Percentiles rank a stretch among this genome's conserved stretches.
These are phyloP conservation scores for Xenoacremonium recifei DNA, from an alignment of 2,329 filamentous ascomycete genomes.

Conservation along the genomic window DNA sequence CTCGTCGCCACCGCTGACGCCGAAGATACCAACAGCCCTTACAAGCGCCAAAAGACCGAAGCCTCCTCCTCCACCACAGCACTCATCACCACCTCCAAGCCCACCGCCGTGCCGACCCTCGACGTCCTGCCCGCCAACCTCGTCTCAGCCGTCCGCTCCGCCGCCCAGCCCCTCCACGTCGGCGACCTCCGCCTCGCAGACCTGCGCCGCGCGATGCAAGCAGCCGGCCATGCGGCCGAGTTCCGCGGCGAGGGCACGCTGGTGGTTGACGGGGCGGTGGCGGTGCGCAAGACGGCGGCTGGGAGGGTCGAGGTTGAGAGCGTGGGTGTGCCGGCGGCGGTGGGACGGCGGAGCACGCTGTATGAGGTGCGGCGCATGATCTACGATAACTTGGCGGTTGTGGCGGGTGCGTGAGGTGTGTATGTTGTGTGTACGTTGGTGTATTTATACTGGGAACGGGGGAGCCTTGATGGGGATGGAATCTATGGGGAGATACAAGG, in stretches of 20 bases:
- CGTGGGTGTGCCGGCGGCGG: constrained; percentile 47
- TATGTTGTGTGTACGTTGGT: background rate
- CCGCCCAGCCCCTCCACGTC: constrained; percentile 87
- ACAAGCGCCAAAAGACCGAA: constrained; percentile 51
- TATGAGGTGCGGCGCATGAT: constrained; percentile 87
- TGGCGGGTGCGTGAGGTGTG: constrained; percentile 61
- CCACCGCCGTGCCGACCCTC: constrained; percentile 45
- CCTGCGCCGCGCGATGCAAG: constrained; percentile 78
- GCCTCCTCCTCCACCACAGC: constrained; percentile 22
- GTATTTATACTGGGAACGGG: constrained; percentile 1
- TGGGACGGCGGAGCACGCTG: constrained; percentile 62
- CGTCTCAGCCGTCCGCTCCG: constrained; percentile 70
- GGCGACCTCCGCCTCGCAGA: constrained; percentile 90
- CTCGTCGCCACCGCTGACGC: constrained; percentile 44
- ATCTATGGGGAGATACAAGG: too few species aligned
- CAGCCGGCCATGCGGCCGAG: constrained; percentile 80
- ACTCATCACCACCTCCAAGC: constrained; percentile 19
- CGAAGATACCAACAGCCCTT: constrained; percentile 44
- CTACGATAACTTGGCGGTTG: constrained; percentile 90
- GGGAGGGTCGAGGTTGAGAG: constrained; percentile 87
- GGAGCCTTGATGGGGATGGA: too few species aligned
- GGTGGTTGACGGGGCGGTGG: constrained; percentile 83
- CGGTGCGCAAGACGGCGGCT: constrained; percentile 84
- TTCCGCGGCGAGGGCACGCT: constrained; percentile 92
- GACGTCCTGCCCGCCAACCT: constrained; percentile 57